Evolutionary conservation across 768 basidiomycete genomes (phyloP).

Genomic region (Boletus sp.): DNA sequence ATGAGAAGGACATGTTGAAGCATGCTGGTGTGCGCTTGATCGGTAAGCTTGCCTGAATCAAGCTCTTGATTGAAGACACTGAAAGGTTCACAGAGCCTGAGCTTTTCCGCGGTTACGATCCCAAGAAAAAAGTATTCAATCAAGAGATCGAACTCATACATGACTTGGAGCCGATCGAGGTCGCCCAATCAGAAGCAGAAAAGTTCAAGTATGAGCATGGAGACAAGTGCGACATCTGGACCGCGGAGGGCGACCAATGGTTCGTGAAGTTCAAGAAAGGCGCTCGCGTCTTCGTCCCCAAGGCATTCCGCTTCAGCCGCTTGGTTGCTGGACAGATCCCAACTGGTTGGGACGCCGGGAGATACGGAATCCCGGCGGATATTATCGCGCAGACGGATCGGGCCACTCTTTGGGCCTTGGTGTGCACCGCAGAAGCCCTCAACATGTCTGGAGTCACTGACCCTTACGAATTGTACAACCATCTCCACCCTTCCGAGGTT

Average conservation of each 20-base stretch:
- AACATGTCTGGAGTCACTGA: constrained; percentile 97
- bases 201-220: constrained; percentile 97
- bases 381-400: constrained; percentile 95
- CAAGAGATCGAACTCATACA: constrained; percentile 97
- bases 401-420: constrained; percentile 91
- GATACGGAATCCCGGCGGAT: constrained; percentile 96
- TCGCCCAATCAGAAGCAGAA: constrained; percentile 84
- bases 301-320: constrained; percentile 92
- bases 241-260: constrained; percentile 89
- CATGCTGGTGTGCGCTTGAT: constrained; percentile 95
- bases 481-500: constrained; percentile 95
- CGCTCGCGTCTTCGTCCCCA: constrained; percentile 88
- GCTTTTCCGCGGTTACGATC: constrained; percentile 96
- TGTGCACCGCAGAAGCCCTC: constrained; percentile 91
- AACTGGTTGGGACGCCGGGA: constrained; percentile 94
- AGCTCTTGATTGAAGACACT: constrained; percentile 8
- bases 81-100: constrained; percentile 73
- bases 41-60: constrained; percentile 49
- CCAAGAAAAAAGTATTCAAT: constrained; percentile 95
- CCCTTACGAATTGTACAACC: constrained; percentile 96
- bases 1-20: constrained; percentile 89
- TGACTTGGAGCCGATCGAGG: constrained; percentile 95
- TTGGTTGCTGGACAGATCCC: constrained; percentile 95
- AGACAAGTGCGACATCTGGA: constrained; percentile 95
- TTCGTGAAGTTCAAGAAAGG: constrained; percentile 99